These are phyloP conservation scores for Stemphylium beticola DNA, from an alignment of 2,329 filamentous ascomycete species.

Conservation along the genomic window DNA sequence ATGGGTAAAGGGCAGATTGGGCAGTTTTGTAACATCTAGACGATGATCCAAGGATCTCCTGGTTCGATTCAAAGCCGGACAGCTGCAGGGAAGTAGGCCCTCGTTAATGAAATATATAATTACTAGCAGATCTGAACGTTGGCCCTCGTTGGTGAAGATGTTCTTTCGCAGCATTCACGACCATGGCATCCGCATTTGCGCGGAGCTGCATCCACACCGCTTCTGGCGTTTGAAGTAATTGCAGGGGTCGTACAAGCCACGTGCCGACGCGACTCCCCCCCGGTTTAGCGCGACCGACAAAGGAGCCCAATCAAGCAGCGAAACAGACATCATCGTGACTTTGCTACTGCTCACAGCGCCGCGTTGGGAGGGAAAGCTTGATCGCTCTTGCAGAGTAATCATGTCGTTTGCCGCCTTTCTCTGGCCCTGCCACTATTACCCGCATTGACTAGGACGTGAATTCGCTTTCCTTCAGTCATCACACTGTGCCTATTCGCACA, in stretches of 20 bases:
- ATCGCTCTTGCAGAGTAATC: not conserved
- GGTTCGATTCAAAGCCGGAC: not conserved
- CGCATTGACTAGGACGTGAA: not conserved
- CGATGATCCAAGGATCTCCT: constrained; percentile 5
- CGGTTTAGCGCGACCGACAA: constrained; percentile 7
- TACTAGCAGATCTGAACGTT: not conserved
- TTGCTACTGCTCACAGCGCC: not conserved
- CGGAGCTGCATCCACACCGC: not conserved
- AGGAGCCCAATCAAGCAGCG: not conserved
- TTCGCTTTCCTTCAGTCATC: not conserved
- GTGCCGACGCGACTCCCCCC: constrained; percentile 11
- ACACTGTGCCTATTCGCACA: too few species aligned
- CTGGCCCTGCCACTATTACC: not conserved
- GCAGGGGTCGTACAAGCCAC: constrained; percentile 8
- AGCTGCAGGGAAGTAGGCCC: constrained; percentile 1
- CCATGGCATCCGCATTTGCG: not conserved
- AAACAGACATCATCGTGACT: not conserved
- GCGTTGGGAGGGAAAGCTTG: not conserved
- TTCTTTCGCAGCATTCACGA: too few species aligned
- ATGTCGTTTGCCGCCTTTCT: not conserved
- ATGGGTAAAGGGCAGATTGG: constrained; percentile 3
- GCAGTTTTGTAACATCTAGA: constrained; percentile 11
- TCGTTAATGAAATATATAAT: constrained; percentile 7
- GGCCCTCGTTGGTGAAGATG: too few species aligned
- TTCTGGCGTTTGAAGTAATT: not conserved